A percentile compares a stretch with the other conserved stretches of the same genome.
Evolutionary conservation across 2,329 filamentous ascomycete genomes (phyloP).

Genomic region (Westerdykella ornata): DNA sequence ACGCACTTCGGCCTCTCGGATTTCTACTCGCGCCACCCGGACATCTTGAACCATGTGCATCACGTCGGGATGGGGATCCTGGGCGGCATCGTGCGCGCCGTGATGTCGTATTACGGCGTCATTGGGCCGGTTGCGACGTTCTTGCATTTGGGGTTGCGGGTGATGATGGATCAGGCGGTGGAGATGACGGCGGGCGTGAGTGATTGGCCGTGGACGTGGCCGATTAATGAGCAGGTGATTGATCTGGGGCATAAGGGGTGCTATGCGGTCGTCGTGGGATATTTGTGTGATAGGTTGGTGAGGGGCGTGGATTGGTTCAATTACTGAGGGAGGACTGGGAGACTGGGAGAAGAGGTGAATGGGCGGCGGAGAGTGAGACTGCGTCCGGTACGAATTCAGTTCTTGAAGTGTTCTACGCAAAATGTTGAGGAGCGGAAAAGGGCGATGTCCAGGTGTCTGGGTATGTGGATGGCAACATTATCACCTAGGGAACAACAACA

Average conservation of each 20-base stretch:
- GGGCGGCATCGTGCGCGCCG: slow-evolving; percentile 18
- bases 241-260: slow-evolving; percentile 27
- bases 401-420: too few species aligned
- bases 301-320: slow-evolving; percentile 18
- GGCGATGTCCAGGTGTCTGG: too few species aligned
- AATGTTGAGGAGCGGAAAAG: too few species aligned
- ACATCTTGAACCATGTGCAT: slow-evolving; percentile 22
- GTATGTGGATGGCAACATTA: background rate
- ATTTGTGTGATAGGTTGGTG: slow-evolving; percentile 16
- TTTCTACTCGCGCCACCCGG: slow-evolving; percentile 11
- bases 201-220: slow-evolving; percentile 31
- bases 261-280: slow-evolving; percentile 25
- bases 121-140: slow-evolving; percentile 28
- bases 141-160: slow-evolving; percentile 23
- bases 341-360: background rate
- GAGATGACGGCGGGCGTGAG: slow-evolving; percentile 25
- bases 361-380: too few species aligned
- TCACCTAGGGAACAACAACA: background rate
- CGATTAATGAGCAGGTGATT: slow-evolving; percentile 29
- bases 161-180: slow-evolving; percentile 26
- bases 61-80: slow-evolving; percentile 28
- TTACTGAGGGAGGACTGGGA: background rate
- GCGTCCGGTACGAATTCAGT: too few species aligned
- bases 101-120: slow-evolving; percentile 28
- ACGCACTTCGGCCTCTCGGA: slow-evolving; percentile 19